These are phyloP conservation scores for Tulasnella sp. DNA, from an alignment of 768 basidiomycete genomes.

Conservation along the genomic window DNA sequence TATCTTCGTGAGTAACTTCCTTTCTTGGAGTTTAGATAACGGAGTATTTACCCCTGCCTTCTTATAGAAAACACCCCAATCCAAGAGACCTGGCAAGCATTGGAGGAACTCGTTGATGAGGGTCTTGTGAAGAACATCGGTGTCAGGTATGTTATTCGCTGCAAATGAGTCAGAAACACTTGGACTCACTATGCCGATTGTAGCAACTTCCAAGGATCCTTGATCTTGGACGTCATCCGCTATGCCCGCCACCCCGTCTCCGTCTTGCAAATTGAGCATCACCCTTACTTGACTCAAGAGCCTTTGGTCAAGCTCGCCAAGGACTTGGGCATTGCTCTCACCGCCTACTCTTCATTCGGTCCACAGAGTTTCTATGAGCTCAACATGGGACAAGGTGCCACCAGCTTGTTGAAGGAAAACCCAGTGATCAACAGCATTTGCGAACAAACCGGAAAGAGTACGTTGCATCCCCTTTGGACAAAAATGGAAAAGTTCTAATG, in stretches of 20 bases:
- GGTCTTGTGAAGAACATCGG: conserved; percentile 69
- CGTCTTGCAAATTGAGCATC: conserved; percentile 48
- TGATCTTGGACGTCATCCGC: conserved; percentile 62
- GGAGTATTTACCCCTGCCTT: neutral
- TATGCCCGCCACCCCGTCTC: conserved; percentile 56
- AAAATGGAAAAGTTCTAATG: neutral
- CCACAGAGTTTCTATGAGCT: conserved; percentile 52
- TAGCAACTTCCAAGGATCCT: conserved; percentile 61
- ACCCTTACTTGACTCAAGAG: conserved; percentile 43
- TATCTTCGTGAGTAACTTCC: conserved; percentile 37
- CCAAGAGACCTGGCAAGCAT: conserved; percentile 69
- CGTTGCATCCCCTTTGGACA: conserved; percentile 13
- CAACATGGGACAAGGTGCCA: conserved; percentile 38
- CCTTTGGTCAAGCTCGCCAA: conserved; percentile 34
- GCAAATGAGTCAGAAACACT: neutral
- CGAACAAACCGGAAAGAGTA: conserved; percentile 14
- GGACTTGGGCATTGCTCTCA: conserved; percentile 35
- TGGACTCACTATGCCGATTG: conserved; percentile 1
- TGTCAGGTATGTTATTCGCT: conserved; percentile 36
- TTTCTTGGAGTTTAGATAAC: neutral
- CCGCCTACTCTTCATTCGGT: conserved; percentile 45
- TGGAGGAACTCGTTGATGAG: conserved; percentile 67
- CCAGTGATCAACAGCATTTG: conserved; percentile 7
- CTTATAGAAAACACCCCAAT: conserved; percentile 48
- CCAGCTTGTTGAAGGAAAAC: conserved; percentile 23